phyloP scores from a whole-genome alignment of 1,284 basidiomycete genomes.

The Fomitopsis schrenkii region DNA sequence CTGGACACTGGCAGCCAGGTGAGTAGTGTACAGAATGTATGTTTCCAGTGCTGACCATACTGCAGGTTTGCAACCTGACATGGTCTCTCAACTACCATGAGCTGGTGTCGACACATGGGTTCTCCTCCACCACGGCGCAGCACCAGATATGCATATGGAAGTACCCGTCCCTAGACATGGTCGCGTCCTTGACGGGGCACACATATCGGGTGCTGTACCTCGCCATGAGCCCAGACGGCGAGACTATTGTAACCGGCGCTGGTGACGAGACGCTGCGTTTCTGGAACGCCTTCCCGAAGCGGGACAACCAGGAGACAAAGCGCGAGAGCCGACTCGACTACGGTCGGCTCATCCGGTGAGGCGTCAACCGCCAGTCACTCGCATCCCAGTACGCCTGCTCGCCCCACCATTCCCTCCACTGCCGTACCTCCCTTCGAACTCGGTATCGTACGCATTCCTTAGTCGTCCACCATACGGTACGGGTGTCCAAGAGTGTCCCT shows the following conservation, averaged over 20 bases:
- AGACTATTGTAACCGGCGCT: constrained; percentile 97
- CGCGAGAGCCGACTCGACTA: constrained; percentile 57
- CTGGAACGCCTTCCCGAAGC: constrained; percentile 91
- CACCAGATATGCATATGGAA: constrained; percentile 99
- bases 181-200: constrained; percentile 93
- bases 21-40: constrained; percentile 22
- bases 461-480: background rate
- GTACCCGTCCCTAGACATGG: constrained; percentile 90
- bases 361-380: constrained; percentile 6
- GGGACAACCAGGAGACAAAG: constrained; percentile 41
- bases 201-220: constrained; percentile 94
- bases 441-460: background rate
- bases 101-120: constrained; percentile 96
- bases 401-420: background rate
- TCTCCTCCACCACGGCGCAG: constrained; percentile 89
- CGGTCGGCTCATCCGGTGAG: constrained; percentile 55
- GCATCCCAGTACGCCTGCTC: constrained; percentile 1
- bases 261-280: constrained; percentile 97
- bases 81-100: constrained; percentile 97
- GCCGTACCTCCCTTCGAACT: background rate
- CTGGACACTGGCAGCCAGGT: constrained; percentile 94
- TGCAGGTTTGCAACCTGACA: constrained; percentile 92
- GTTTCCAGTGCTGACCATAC: background rate
- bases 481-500: background rate
- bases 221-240: constrained; percentile 95